Conservation (phyloP, 495 filamentous ascomycete species). For the Aspergillus cristatus region DNA sequence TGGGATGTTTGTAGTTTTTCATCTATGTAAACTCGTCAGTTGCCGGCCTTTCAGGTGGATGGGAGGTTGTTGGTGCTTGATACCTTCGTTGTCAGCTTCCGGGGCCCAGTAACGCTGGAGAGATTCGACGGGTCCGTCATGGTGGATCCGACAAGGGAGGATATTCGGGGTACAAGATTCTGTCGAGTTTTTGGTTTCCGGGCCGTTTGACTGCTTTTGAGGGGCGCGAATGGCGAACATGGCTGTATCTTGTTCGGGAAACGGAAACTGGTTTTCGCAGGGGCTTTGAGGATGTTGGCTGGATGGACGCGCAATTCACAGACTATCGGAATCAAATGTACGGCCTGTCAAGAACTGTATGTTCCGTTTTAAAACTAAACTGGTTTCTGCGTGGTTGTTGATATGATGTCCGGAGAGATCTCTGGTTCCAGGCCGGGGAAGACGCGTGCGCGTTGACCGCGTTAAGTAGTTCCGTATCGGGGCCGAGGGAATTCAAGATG, state of each 20-base stretch:
- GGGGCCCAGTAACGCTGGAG: conserved; percentile 66
- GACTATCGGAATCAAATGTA: too few relatives aligned
- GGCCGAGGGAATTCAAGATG: neutral
- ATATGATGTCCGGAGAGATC: too few relatives aligned
- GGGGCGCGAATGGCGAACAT: conserved; percentile 34
- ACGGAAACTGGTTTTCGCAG: neutral
- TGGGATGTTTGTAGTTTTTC: conserved; percentile 45
- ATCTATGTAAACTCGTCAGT: conserved; percentile 3
- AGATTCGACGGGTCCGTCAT: conserved; percentile 62
- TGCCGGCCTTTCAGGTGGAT: too few relatives aligned
- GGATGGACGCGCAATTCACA: neutral
- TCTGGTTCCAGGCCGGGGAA: neutral
- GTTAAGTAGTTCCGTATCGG: conserved; percentile 17
- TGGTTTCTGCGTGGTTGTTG: too few relatives aligned
- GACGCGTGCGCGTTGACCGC: conserved; percentile 31
- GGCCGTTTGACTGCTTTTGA: conserved; percentile 12
- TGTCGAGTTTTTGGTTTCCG: conserved; percentile 7
- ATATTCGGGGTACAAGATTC: conserved; percentile 57
- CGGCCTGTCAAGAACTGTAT: too few relatives aligned
- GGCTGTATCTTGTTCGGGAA: conserved; percentile 1
- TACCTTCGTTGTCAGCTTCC: conserved; percentile 33
- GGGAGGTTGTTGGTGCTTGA: too few relatives aligned
- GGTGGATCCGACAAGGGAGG: conserved; percentile 74
- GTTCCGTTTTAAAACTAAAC: too few relatives aligned
- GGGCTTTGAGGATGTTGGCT: neutral